These are phyloP conservation scores for Ophiosphaerella narmari DNA, from an alignment of 2,329 filamentous ascomycete genomes.

Conservation along the genomic window DNA sequence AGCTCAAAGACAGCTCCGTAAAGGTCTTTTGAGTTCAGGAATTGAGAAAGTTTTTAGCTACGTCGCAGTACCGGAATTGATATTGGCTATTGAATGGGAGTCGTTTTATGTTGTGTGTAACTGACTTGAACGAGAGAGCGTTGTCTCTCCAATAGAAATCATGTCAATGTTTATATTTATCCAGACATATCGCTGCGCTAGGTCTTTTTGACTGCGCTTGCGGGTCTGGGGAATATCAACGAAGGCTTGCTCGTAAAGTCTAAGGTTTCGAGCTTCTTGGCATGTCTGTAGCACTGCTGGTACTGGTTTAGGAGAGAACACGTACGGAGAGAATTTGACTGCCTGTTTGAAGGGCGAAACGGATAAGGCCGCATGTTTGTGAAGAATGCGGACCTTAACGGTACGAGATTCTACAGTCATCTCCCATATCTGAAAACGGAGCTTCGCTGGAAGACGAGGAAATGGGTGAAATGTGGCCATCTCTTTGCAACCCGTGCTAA, in stretches of 20 bases:
- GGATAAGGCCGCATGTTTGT: background rate
- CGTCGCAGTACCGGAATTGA: no score
- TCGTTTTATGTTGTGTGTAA: no score
- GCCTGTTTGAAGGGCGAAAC: background rate
- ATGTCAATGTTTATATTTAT: background rate
- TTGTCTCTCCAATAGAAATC: no score
- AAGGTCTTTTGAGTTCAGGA: no score
- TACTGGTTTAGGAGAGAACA: conserved; percentile 5
- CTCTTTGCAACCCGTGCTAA: no score
- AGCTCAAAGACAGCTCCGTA: no score
- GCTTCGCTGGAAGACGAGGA: conserved; percentile 10
- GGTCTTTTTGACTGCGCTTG: background rate
- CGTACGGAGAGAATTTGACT: background rate
- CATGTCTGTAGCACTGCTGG: conserved; percentile 10
- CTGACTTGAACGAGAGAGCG: no score
- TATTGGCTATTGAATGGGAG: no score
- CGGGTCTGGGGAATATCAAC: no score
- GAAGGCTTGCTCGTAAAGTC: conserved; percentile 53
- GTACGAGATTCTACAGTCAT: conserved; percentile 13
- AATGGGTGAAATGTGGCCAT: conserved; percentile 15
- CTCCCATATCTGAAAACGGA: conserved; percentile 18
- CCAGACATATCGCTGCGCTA: background rate
- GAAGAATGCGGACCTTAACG: conserved; percentile 13
- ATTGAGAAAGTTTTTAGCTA: no score
- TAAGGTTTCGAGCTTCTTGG: conserved; percentile 10